phyloP scores from a whole-genome alignment of 1,139 yeast genomes.

The Geotrichum candidum region DNA sequence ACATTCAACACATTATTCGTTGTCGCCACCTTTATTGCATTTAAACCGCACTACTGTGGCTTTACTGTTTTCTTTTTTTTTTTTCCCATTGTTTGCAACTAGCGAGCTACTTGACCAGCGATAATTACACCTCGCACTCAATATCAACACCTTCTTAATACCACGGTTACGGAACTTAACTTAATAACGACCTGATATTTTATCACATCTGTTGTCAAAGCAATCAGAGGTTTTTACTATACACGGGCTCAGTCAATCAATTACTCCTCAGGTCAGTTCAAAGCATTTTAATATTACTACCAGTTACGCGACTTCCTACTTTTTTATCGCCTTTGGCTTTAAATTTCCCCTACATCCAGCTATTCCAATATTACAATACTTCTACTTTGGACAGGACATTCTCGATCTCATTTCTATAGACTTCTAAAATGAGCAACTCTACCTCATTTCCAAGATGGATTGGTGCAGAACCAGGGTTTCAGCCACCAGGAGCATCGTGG shows the following conservation, averaged over 20 bases:
- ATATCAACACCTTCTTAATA: neutral
- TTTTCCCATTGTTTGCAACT: neutral
- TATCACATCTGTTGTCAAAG: neutral
- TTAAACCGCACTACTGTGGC: neutral
- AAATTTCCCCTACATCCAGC: neutral
- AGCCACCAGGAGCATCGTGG: constrained; percentile 7
- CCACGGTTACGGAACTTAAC: neutral
- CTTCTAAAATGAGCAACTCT: neutral
- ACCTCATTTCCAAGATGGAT: neutral
- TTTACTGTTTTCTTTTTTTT: neutral
- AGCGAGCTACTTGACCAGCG: neutral
- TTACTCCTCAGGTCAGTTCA: neutral
- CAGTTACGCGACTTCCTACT: neutral
- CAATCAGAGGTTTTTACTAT: neutral
- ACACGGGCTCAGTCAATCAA: neutral
- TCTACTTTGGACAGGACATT: neutral
- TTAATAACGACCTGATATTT: neutral
- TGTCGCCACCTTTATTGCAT: neutral
- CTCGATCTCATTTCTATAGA: neutral
- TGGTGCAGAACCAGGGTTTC: constrained; percentile 5
- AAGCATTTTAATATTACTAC: neutral
- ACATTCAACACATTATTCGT: neutral
- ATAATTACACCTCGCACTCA: neutral
- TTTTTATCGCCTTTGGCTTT: neutral
- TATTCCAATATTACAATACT: neutral